These are phyloP conservation scores for Coleophoma cylindrospora DNA, from an alignment of 2,329 filamentous ascomycete genomes.

Conservation along the genomic window DNA sequence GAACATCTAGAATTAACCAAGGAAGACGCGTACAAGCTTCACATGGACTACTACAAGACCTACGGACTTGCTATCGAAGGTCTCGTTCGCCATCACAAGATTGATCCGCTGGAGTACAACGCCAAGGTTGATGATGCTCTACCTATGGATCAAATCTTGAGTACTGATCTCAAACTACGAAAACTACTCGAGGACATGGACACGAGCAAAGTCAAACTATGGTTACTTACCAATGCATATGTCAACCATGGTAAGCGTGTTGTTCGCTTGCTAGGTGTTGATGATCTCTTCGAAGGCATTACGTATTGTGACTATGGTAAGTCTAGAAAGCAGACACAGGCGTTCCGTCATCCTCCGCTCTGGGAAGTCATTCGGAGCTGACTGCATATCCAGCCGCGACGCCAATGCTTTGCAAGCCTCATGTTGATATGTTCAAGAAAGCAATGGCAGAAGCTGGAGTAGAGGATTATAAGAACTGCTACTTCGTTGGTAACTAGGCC, in stretches of 20 bases:
- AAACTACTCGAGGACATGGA: constrained; percentile 79
- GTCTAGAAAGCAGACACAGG: too few species aligned
- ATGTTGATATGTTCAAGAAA: constrained; percentile 76
- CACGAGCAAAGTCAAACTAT: constrained; percentile 74
- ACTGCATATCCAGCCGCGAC: constrained; percentile 34
- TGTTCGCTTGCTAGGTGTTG: constrained; percentile 72
- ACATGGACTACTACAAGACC: constrained; percentile 88
- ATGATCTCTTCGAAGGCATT: constrained; percentile 89
- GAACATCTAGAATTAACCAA: constrained; percentile 68
- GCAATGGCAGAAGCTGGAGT: constrained; percentile 82
- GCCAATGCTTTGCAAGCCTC: constrained; percentile 82
- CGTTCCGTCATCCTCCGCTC: too few species aligned
- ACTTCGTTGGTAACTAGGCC: constrained; percentile 73
- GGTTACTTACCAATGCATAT: constrained; percentile 97
- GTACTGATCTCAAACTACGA: constrained; percentile 70
- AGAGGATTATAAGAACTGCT: constrained; percentile 66
- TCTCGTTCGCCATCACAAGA: constrained; percentile 87
- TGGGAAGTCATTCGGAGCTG: too few species aligned
- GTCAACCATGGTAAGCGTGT: constrained; percentile 82
- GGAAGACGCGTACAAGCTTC: constrained; percentile 79
- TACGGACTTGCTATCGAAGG: constrained; percentile 98
- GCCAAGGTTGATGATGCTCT: constrained; percentile 90
- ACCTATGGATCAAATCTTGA: constrained; percentile 79
- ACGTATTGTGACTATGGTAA: constrained; percentile 83
- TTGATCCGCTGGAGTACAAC: constrained; percentile 94